These are phyloP conservation scores for Inga laurina DNA, from an alignment of 306 rosid genomes.

Conservation along the genomic window DNA sequence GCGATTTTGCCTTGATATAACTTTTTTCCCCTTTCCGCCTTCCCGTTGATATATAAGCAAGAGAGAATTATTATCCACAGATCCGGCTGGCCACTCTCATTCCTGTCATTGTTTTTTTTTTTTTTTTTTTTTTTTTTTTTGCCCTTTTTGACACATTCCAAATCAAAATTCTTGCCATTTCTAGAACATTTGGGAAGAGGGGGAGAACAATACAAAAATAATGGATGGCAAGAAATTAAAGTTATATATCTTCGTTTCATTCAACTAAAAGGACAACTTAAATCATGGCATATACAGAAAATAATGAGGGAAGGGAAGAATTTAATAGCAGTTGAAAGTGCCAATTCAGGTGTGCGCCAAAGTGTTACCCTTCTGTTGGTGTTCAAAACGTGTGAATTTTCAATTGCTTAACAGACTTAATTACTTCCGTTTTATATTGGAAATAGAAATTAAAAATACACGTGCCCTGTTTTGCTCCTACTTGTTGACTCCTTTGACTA, in stretches of 20 bases:
- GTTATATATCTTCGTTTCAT: background rate
- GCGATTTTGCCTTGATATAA: too few relatives aligned
- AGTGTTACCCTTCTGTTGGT: background rate
- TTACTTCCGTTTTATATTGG: background rate
- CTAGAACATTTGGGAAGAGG: background rate
- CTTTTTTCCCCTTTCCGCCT: too few relatives aligned
- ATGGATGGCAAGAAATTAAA: background rate
- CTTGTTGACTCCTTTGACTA: constrained; percentile 3
- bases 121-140: too few relatives aligned
- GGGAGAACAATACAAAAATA: background rate
- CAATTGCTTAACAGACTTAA: background rate
- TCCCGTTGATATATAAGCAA: too few relatives aligned
- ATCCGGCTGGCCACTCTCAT: background rate
- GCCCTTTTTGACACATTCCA: background rate
- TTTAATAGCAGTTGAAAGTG: background rate
- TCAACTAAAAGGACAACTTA: constrained; percentile 18
- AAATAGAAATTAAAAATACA: background rate
- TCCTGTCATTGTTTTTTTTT: too few relatives aligned
- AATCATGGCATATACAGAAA: constrained; percentile 6
- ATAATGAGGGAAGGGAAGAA: background rate
- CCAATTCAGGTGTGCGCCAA: background rate
- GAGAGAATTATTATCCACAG: background rate
- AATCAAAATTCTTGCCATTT: constrained; percentile 4
- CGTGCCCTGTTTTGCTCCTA: background rate
- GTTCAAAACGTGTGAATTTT: background rate